phyloP scores from a whole-genome alignment of 176 grass and related monocot genomes.

The Paspalum vaginatum region DNA sequence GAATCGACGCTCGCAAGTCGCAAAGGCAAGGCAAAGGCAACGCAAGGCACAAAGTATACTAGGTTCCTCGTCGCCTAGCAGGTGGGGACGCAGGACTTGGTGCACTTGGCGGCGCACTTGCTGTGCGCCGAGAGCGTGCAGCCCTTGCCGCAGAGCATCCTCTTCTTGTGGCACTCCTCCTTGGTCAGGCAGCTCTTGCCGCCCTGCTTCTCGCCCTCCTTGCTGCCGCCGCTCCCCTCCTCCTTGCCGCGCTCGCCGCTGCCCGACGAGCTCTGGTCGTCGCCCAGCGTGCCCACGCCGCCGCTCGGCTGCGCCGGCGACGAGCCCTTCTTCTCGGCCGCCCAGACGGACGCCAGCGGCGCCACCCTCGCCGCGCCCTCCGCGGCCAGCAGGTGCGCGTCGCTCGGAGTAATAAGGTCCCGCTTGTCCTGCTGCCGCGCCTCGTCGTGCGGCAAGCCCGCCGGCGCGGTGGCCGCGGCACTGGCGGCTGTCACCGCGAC shows the following conservation, averaged over 20 bases:
- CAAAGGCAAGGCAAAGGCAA: too few species aligned
- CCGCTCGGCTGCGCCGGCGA: background rate
- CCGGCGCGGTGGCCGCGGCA: background rate
- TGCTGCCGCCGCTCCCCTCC: background rate
- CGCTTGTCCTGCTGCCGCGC: background rate
- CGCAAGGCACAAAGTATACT: background rate
- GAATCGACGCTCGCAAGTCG: background rate
- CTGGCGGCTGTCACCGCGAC: slow-evolving; percentile 31
- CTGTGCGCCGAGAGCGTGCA: slow-evolving; percentile 58
- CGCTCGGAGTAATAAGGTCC: background rate
- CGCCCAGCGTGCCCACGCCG: slow-evolving; percentile 37
- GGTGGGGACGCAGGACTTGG: slow-evolving; percentile 56
- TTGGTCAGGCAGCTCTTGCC: slow-evolving; percentile 49
- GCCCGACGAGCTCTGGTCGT: slow-evolving; percentile 29
- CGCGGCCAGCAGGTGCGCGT: background rate
- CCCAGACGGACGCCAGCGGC: background rate
- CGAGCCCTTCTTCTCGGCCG: slow-evolving; percentile 21
- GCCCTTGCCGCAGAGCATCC: slow-evolving; percentile 51
- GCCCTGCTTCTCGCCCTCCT: slow-evolving; percentile 34
- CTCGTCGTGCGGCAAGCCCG: background rate
- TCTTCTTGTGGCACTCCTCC: slow-evolving; percentile 68
- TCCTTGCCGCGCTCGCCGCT: too few species aligned
- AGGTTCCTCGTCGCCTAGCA: slow-evolving; percentile 11
- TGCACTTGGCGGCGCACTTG: slow-evolving; percentile 67
- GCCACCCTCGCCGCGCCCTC: background rate